phyloP scores from a whole-genome alignment of 108 stramenopile species.

The Nitzschia sp. region DNA sequence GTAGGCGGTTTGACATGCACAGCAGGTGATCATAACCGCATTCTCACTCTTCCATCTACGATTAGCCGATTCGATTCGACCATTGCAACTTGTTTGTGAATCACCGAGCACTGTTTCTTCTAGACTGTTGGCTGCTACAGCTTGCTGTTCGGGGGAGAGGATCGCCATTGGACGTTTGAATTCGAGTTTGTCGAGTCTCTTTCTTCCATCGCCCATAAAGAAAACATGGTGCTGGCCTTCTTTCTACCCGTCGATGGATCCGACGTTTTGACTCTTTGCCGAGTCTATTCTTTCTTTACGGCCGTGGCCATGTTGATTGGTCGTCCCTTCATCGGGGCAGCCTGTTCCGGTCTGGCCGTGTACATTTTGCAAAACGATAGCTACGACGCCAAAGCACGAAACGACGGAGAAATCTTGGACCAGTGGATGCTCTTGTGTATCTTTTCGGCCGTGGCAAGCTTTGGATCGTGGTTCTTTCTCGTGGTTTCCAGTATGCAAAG shows the following conservation, averaged over 20 bases:
- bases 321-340: background rate
- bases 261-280: background rate
- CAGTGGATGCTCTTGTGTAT: conserved; percentile 1
- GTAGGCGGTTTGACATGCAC: no score
- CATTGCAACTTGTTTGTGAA: no score
- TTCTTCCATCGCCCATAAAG: no score
- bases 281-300: conserved; percentile 2
- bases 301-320: background rate
- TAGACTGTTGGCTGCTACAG: no score
- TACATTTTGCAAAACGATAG: conserved; percentile 2
- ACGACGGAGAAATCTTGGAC: background rate
- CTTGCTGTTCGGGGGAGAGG: no score
- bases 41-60: no score
- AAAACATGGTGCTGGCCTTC: conserved; percentile 9
- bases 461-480: conserved; percentile 11
- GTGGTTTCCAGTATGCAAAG: background rate
- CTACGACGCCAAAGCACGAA: background rate
- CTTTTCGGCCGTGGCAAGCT: conserved; percentile 4
- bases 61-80: no score
- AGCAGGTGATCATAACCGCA: no score
- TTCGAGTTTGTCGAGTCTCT: no score
- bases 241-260: conserved; percentile 7
- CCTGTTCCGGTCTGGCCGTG: background rate
- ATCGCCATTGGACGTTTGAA: no score
- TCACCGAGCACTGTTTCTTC: no score